Evolutionary conservation across 768 basidiomycete species (phyloP), one percentile per base, ranked within the genome.

Genomic region (Tulasnella sp.): DNA sequence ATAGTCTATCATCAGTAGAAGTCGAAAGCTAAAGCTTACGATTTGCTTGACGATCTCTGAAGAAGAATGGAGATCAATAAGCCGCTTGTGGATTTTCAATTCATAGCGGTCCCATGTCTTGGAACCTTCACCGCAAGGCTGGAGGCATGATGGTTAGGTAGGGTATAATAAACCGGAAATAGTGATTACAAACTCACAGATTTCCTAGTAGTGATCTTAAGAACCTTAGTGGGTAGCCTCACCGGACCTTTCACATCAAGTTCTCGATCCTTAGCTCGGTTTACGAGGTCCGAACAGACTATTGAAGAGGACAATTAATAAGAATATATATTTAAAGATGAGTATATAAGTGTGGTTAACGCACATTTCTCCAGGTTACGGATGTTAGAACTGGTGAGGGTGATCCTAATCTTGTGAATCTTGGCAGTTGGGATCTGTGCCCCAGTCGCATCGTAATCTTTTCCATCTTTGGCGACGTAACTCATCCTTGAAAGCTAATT

Each of bases 71-170:
- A 99, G 74, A 75, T 99, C 95, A 64, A 99, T 98, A 67, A 99
- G 77, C 63, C 95, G 87, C 75, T 99, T 99, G 83, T 99, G 93
- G 56, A 99, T 76, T 75, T 92, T 92, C 72, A 99, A 82, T 72
- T 99, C 93, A 72, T 91, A 98, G 62, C 88, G 81, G 72, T 99
- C 95, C 95, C 95, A 99, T 65, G 95, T 99, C 82, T 99, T 99
- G 61, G 95, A 96, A 75, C 95, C 95, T 72, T 98, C 95, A 88
- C 95, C 95, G 65, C 95, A 98, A 70, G 95, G 87, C 88, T 95
- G 61, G 7, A 54, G 37, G 32, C 7, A 53, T 33, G 45, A 56
- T 20, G 22, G 32, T 48, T 48, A 3, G 3, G 27, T 13, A 3
- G 5, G 0, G 56, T 15, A 29, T 12, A 28, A n/a, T 19, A 28